Evolutionary conservation across 83 land plant genomes (phyloP), one percentile per base, ranked within the genome.

Genomic region (Larix sibirica): DNA sequence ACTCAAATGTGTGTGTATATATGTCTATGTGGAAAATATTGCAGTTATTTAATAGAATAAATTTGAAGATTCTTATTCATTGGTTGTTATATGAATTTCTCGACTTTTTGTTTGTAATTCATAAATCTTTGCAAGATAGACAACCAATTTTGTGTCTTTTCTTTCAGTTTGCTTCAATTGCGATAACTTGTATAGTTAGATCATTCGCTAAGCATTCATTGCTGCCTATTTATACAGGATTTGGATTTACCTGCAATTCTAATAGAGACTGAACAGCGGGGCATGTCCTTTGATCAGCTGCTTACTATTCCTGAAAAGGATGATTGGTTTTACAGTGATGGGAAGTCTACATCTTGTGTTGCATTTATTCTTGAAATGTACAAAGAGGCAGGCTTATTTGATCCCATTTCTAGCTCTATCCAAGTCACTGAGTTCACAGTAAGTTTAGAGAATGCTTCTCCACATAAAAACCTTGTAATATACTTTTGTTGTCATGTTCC

Each of bases 381-480:
- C 87, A 97, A 97, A 82, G 91, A 86, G 69, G 99, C 99, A 54
- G 98, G 96, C 17, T 84, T 97, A 6, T 97, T 97, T 85, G 95
- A 84, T 77, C 79, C 89, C 28, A 70, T 90, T 81, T 73, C 91
- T 82, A 83, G 75, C 80, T 88, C 90, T 20, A 90, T 97, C 73
- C 98, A 97, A 89, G 99, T 92, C 81, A 93, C 99, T 4, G 99
- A 97, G 66, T 97, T 97, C 82, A 97, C 99, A 81, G 97, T 97
- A 69, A 83, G 90, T 85, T n/a, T 73, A 42, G 14, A 75, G 54
- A 61, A 56, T 26, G 66, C 59, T 33, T 58, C 12, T 4, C 14
- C 44, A 67, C 70, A 18, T 67, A 23, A 23, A 23, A 23, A 8
- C 12, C 70, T 23, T 67, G 24, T 67, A 67, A 28, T 28, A 67